Base-by-base conservation (phyloP, 192 early-diverging fungal species). In the Coemansia pectinata region DNA sequence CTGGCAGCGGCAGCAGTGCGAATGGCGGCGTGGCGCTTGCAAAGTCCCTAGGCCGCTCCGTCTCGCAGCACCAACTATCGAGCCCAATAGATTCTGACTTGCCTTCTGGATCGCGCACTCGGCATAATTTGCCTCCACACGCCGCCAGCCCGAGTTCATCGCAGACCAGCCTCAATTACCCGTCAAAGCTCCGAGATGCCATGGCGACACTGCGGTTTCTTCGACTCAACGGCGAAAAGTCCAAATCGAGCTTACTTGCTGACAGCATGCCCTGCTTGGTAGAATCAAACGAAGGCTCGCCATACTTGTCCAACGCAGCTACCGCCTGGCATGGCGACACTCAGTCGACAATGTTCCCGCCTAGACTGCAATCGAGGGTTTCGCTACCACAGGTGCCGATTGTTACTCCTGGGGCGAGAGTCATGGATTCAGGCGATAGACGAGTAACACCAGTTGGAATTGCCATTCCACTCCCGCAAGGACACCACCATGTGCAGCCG, bases 111-210 rank as follows among this genome's bases (percentile, higher is more conserved):
- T 34, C 59, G 36, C 60, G 53, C 15, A 42, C 58, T 45, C 74
- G 74, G 14, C 74, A 61, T 14, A 64, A 45, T 29, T 42, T 67
- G 33, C 58, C 67, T 15, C 59, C 63, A 3, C 60, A 65, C 15
- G 53, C 65, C 9, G 57, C 67, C 58, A 83, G 80, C 40, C 80
- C 80, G 7, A 73, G 67, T 50, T 77, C 80, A 11, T 83, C 80
- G 40, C 80, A 83, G 15, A 69, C 80, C 9, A 83, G 71, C 23
- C 72, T 74, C 10, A 71, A 66, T 60, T 83, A 83, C 53, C 80
- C 80, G 48, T 83, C 80, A 14, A 83, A 83, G 63, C 72, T 83
- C 45, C 80, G 80, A 72, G 80, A 83, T 41, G 80, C 80, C 1
- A 83, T 83, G 80, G 80, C 80, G 39, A 83, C 80, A 29, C 66